These are phyloP conservation scores for Bjerkandera adusta DNA, from an alignment of 1,284 basidiomycete genomes.

Conservation along the genomic window DNA sequence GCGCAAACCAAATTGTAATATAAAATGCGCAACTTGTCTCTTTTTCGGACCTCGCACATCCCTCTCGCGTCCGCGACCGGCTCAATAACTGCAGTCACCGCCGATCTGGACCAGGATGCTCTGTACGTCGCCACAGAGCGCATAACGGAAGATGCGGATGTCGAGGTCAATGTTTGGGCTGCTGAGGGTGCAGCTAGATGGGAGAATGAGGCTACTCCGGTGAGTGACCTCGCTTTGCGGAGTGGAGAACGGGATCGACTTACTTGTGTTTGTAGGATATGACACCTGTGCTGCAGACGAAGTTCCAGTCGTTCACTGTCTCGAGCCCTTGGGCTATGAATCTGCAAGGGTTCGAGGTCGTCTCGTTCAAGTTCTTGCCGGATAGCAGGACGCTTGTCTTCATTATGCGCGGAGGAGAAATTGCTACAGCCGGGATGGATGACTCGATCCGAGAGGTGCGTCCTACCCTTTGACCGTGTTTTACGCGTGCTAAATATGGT, in stretches of 20 bases:
- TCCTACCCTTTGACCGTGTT: constrained; percentile 4
- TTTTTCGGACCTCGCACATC: constrained; percentile 33
- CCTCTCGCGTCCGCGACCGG: background rate
- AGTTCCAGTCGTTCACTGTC: constrained; percentile 21
- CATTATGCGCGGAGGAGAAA: constrained; percentile 76
- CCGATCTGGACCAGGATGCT: constrained; percentile 68
- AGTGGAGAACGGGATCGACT: too few relatives aligned
- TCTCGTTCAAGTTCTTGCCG: constrained; percentile 63
- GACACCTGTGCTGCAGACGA: constrained; percentile 22
- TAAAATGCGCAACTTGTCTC: constrained; percentile 42
- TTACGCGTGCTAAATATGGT: background rate
- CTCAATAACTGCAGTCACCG: constrained; percentile 43
- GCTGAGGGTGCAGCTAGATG: constrained; percentile 24
- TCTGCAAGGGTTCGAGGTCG: constrained; percentile 39
- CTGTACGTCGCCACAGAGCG: constrained; percentile 62
- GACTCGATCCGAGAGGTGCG: constrained; percentile 47
- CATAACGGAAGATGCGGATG: constrained; percentile 44
- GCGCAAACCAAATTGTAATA: background rate
- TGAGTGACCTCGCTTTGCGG: constrained; percentile 11
- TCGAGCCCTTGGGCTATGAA: constrained; percentile 26
- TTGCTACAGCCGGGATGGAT: constrained; percentile 63
- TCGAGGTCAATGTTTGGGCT: constrained; percentile 62
- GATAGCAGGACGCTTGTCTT: constrained; percentile 64
- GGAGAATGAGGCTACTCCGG: constrained; percentile 19
- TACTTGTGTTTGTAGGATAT: constrained; percentile 8